These are phyloP conservation scores for Sporothrix variecibatus DNA, from an alignment of 2,329 filamentous ascomycete species.

Conservation along the genomic window DNA sequence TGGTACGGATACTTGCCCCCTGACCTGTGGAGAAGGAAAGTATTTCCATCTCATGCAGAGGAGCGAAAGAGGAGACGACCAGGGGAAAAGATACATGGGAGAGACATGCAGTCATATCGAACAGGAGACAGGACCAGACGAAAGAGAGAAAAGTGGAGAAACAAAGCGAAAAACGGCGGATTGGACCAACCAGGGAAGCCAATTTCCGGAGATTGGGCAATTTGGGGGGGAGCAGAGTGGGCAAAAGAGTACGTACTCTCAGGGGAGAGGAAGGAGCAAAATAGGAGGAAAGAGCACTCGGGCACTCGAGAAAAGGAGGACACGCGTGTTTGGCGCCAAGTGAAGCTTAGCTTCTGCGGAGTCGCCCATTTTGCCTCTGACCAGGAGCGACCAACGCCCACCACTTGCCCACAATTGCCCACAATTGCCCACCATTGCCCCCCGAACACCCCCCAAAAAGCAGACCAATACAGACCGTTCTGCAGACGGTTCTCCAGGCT, in stretches of 20 bases:
- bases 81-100: neutral
- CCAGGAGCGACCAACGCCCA: neutral
- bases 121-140: neutral
- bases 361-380: neutral
- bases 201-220: conserved; percentile 14
- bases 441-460: too few species aligned
- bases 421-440: neutral
- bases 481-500: neutral
- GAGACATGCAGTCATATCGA: neutral
- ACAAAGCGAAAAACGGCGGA: conserved; percentile 5
- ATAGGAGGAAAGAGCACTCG: neutral
- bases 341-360: conserved; percentile 11
- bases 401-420: neutral
- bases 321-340: conserved; percentile 13
- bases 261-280: neutral
- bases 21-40: neutral
- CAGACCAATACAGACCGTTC: neutral
- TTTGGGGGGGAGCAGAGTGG: neutral
- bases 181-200: conserved; percentile 10
- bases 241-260: neutral
- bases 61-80: neutral
- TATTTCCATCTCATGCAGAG: neutral
- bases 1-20: too few species aligned
- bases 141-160: neutral
- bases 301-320: neutral